Evolutionary conservation across 2,329 filamentous ascomycete genomes (phyloP), one percentile per base, ranked within the genome.

Genomic region (Ophiostoma ulmi): DNA sequence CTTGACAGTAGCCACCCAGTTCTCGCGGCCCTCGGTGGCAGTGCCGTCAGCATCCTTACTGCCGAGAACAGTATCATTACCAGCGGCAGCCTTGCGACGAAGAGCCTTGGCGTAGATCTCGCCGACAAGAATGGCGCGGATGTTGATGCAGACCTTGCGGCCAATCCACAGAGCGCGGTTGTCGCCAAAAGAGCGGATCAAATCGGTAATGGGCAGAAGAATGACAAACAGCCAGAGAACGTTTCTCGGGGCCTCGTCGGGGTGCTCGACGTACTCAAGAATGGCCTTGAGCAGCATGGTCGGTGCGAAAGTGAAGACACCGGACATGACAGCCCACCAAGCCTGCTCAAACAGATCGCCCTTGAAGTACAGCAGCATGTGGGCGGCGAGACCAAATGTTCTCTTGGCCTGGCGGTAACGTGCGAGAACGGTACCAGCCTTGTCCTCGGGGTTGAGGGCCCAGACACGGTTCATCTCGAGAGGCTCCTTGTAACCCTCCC

Each of bases 71-170:
- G 90, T 89, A 75, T 98, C 93, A 52, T 85, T 85, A 22, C 89
- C 87, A 10, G 94, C 89, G 31, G 93, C 90, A 22, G 93, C 94
- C 80, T 97, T 97, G 75, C 95, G 90, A 74, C 96, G 89, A 22
- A 99, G 85, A 1, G 95, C 93, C 81, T 99, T 99, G 71, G 93
- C 92, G 78, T 99, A 99, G 66, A 99, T 95, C 77, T 99, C 95
- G 70, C 95, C 95, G 74, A 99, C 93, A 73, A 99, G 93, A 77
- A 99, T 95, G 68, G 95, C 94, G 73, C 94, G 91, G 63, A 98
- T 85, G 73, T 93, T 90, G 76, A 99, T 94, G 80, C 94, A 97
- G 73, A 98, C 91, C 80, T 93, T 97, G 70, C 95, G 90, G 20
- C 95, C 95, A 72, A 97, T 91, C 91, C 92, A 99, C 0, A 99